Base-by-base conservation (phyloP, 495 filamentous ascomycete genomes). In the Evansstolkia leycettana region DNA sequence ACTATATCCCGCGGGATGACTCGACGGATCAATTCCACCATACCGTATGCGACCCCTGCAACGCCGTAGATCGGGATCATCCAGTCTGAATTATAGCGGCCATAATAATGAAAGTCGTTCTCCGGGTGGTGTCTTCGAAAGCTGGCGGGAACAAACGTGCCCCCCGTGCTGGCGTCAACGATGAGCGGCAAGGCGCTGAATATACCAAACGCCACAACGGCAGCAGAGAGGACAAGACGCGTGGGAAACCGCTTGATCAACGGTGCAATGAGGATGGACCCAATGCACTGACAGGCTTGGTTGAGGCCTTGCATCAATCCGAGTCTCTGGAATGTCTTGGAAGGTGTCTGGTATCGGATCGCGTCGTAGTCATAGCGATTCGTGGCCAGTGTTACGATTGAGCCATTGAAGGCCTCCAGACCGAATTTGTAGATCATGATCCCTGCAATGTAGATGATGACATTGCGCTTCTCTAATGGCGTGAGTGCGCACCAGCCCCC, bases 1-100 rank as follows among this genome's bases (percentile, higher is more conserved):
- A 63, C 62, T 28, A 69, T 60, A 17, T 65, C 60, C 4, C 62
- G 45, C 2, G 62, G 60, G 11, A 67, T 67, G 11, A 67, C 54
- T 11, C 60, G 40, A 10, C 61, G 57, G 17, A 69, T 59, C 27
- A 65, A 45, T 40, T 69, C 64, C 8, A 69, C 57, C 63, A 69
- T 67, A 12, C 64, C 46, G 33, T 50, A 46, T 4, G 38, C 35
- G 3, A 59, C 37, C 11, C 47, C 52, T 15, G 46, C 46, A 13
- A 60, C 37, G 28, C 50, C 56, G 43, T 64, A 67, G 8, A 65
- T 46, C 1, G 63, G 60, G 20, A 67, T 64, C 32, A 67, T 62
- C 28, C 44, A 54, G 34, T 65, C 54, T 14, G 56, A 59, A 28
- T 58, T 55, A 52, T 62, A 67, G 5, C 31, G 31, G 6, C 63